phyloP scores from a whole-genome alignment of 2,329 filamentous ascomycete species.

The Boeremia lycopersici region DNA sequence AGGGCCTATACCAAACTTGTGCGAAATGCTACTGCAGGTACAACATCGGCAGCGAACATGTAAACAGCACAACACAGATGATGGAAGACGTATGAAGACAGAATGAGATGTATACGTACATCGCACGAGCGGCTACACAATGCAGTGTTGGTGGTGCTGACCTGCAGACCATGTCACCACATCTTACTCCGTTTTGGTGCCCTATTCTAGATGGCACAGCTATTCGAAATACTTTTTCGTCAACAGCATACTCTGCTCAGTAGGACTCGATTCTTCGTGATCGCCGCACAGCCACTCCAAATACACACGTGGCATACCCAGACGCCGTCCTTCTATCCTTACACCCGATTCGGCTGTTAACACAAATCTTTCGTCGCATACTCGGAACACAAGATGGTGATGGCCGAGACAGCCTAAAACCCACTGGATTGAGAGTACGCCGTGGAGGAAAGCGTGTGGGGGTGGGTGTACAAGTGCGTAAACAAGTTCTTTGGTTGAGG shows the following conservation, averaged over 20 bases:
- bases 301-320: constrained; percentile 25
- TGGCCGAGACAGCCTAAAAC: constrained; percentile 17
- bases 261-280: constrained; percentile 13
- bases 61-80: not conserved
- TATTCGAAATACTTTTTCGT: constrained; percentile 25
- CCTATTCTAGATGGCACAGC: too few relatives aligned
- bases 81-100: too few relatives aligned
- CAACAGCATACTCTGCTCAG: constrained; percentile 22
- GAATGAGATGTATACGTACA: too few relatives aligned
- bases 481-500: constrained; percentile 4
- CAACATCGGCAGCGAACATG: not conserved
- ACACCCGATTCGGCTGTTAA: constrained; percentile 6
- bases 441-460: constrained; percentile 25
- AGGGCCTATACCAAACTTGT: too few relatives aligned
- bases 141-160: not conserved
- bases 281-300: constrained; percentile 32
- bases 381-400: constrained; percentile 21
- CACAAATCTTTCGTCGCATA: constrained; percentile 22
- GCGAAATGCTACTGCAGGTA: too few relatives aligned
- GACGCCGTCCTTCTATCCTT: constrained; percentile 7
- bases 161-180: too few relatives aligned
- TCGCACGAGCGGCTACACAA: not conserved
- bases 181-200: too few relatives aligned
- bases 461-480: constrained; percentile 20
- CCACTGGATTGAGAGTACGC: constrained; percentile 27